Percentiles rank a stretch among this genome's conserved stretches.
These are phyloP conservation scores for Isabelozyma rhagii DNA, from an alignment of 805 yeast genomes.

Conservation along the genomic window DNA sequence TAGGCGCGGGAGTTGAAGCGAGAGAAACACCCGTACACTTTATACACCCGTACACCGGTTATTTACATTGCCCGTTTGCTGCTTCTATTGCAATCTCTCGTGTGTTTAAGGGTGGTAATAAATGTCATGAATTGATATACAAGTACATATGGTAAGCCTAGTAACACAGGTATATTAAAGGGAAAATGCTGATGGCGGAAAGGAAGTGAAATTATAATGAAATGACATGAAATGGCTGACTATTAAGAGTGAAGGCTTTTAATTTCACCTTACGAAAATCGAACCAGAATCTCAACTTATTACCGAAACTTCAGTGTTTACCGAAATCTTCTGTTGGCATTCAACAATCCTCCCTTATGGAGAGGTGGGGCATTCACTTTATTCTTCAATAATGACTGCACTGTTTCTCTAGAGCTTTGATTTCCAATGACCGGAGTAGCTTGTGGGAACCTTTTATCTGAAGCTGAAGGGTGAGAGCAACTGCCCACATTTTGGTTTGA, in stretches of 20 bases:
- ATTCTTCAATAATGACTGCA: constrained; percentile 34
- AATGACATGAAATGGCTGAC: too few relatives aligned
- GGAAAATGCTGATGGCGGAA: too few relatives aligned
- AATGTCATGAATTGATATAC: too few relatives aligned
- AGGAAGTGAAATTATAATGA: too few relatives aligned
- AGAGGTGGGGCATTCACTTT: constrained; percentile 44
- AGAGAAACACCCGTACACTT: not conserved
- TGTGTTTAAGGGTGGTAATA: not conserved
- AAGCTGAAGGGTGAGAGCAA: not conserved
- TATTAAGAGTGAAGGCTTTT: too few relatives aligned
- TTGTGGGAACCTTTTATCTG: constrained; percentile 1
- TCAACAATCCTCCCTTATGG: constrained; percentile 38
- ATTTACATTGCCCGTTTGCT: not conserved
- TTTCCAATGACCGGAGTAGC: constrained; percentile 3
- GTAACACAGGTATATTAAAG: too few relatives aligned
- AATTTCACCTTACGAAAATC: too few relatives aligned
- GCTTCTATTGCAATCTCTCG: not conserved
- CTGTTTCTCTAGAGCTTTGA: constrained; percentile 26
- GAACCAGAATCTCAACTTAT: too few relatives aligned
- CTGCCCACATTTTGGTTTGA: not conserved
- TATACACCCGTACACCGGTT: not conserved
- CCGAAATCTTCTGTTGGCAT: constrained; percentile 10
- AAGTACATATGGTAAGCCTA: too few relatives aligned
- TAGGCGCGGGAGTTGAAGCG: too few relatives aligned
- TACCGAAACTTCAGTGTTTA: not conserved